Conservation (phyloP, 139 green algal species). For the Desmodesmus armatus region DNA sequence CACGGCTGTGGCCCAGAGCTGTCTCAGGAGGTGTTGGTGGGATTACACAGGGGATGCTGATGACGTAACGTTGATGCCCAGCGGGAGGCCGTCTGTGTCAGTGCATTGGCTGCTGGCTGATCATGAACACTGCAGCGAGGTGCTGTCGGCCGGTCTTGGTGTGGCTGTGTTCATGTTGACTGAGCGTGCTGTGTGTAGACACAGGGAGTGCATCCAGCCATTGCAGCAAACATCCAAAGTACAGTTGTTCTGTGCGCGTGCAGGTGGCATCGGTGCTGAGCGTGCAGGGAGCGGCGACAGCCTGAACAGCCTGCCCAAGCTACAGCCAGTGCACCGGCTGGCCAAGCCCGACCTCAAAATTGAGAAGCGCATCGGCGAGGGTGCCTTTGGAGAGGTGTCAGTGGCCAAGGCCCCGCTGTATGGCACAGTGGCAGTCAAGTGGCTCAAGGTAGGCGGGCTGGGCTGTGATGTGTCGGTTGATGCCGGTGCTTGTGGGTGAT, state of each 20-base stretch:
- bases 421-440: conserved; percentile 86
- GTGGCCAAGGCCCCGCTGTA: conserved; percentile 74
- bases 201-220: no score
- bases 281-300: conserved; percentile 39
- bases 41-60: no score
- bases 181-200: no score
- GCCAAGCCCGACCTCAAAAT: conserved; percentile 62
- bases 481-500: neutral
- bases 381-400: conserved; percentile 87
- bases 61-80: no score
- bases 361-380: conserved; percentile 81
- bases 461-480: neutral
- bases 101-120: neutral
- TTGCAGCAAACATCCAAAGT: no score
- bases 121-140: no score
- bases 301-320: conserved; percentile 45
- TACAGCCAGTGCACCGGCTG: conserved; percentile 58
- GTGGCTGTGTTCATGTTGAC: no score
- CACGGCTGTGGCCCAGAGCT: no score
- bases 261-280: conserved; percentile 3
- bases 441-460: conserved; percentile 77
- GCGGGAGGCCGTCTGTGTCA: no score
- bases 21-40: no score
- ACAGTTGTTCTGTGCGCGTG: no score
- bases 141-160: no score